phyloP scores from a whole-genome alignment of 306 rosid species.

The Sesbania bispinosa region DNA sequence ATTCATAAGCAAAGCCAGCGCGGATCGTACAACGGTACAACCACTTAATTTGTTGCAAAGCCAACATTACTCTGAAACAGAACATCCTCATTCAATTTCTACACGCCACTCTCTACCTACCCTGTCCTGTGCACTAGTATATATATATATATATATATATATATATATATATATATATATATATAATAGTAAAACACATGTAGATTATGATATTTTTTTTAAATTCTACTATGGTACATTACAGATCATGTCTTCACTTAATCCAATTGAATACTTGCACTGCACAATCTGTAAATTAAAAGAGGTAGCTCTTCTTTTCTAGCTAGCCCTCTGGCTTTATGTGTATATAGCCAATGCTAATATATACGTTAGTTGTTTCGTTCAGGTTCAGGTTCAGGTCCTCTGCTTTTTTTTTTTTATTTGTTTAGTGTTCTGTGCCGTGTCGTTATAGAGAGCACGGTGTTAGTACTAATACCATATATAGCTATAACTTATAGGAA shows the following conservation, averaged over 20 bases:
- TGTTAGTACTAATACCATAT: background rate
- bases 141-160: too few relatives aligned
- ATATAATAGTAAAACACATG: background rate
- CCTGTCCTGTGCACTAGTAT: background rate
- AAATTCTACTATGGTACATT: background rate
- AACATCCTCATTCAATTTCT: background rate
- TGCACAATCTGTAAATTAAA: slow-evolving; percentile 12
- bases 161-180: too few relatives aligned
- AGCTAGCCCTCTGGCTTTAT: background rate
- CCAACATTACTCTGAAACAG: background rate
- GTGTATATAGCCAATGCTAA: background rate
- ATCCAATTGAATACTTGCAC: slow-evolving; percentile 11
- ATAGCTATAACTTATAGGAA: background rate
- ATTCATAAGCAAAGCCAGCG: slow-evolving; percentile 29
- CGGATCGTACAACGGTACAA: background rate
- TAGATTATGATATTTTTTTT: background rate
- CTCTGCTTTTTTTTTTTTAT: background rate
- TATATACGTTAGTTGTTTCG: too few relatives aligned
- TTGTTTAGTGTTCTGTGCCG: slow-evolving; percentile 16
- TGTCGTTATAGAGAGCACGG: background rate
- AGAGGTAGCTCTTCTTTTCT: slow-evolving; percentile 28
- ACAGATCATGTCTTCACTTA: slow-evolving; percentile 19
- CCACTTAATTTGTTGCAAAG: slow-evolving; percentile 2
- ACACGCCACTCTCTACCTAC: background rate
- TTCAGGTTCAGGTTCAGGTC: slow-evolving; percentile 17